Conservation (phyloP, 805 yeast genomes). For the Sugiyamaella americana region DNA sequence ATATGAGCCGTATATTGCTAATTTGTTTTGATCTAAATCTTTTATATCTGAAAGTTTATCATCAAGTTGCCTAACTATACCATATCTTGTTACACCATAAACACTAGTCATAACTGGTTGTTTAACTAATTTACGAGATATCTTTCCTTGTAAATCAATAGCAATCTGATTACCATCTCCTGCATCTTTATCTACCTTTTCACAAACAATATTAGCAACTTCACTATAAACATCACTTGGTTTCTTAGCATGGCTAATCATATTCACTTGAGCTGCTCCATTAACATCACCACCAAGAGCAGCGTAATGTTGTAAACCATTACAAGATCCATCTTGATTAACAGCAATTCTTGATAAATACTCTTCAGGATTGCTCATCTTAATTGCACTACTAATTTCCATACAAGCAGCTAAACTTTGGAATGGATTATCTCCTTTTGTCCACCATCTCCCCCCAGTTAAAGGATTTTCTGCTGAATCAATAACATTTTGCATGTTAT, state of each 20-base stretch:
- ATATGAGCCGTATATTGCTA: constrained; percentile 42
- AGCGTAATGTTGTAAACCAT: constrained; percentile 62
- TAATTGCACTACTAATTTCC: constrained; percentile 46
- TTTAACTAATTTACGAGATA: constrained; percentile 82
- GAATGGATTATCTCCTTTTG: constrained; percentile 60
- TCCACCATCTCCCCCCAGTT: constrained; percentile 36
- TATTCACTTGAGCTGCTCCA: constrained; percentile 57
- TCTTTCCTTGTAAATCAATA: constrained; percentile 46
- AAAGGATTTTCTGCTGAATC: constrained; percentile 46
- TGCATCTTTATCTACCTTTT: constrained; percentile 34
- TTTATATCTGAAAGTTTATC: constrained; percentile 49
- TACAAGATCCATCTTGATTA: constrained; percentile 63
- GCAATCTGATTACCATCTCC: constrained; percentile 26
- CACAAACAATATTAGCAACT: constrained; percentile 47
- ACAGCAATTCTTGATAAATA: constrained; percentile 48
- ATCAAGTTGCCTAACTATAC: constrained; percentile 85
- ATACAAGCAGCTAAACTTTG: constrained; percentile 52
- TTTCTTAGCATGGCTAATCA: constrained; percentile 30
- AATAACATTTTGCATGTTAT: constrained; percentile 39
- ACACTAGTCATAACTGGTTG: constrained; percentile 98
- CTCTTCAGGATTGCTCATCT: constrained; percentile 38
- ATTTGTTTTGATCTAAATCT: not conserved
- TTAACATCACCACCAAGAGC: constrained; percentile 60
- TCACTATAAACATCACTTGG: constrained; percentile 56
- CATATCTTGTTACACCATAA: constrained; percentile 90